Base-by-base conservation (phyloP, 331 rosid genomes). In the Telfairia occidentalis region DNA sequence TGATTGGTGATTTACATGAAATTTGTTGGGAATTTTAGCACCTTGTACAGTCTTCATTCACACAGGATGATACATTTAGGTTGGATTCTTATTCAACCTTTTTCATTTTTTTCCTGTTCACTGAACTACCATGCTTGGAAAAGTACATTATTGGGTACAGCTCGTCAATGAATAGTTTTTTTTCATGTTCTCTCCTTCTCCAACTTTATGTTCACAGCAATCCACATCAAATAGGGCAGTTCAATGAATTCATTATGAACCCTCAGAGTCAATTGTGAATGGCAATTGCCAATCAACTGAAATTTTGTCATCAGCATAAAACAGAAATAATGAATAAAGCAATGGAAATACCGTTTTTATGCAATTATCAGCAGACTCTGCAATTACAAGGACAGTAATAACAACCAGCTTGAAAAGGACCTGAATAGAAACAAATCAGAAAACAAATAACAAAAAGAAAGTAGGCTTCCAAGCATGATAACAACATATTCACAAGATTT, bases 401-500 rank as follows among this genome's bases (percentile, higher is more conserved):
- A 95, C 99, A 82, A 95, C 99, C 85, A 95, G 89, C 99, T 95
- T 95, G 97, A 95, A 95, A 86, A 95, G 97, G 81, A 90, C 97
- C 99, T 95, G 96, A 79, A 87, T 67, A 84, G 75, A 67, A 74
- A 81, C 79, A 79, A 78, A 67, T 9, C 71, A 81, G 69, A 59
- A 76, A 77, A 65, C 30, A 32, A 32, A 32, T 32, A 32, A 32
- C 37, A 65, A 70, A 46, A 67, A 63, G 4, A 19, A 24, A 34
- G 61, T 63, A 46, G 60, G 59, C 34, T 30, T 42, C 30, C 52
- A 45, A 76, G 76, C 76, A 78, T 81, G 66, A 74, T 73, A 74
- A 74, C 48, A 66, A 43, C 16, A 76, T 6, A 42, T 30, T 19
- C 5, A 30, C 6, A 43, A 29, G 9, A 43, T 21, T 35, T 55